Base-by-base conservation (phyloP, 202 grass and related monocot genomes). In the Zizania palustris region DNA sequence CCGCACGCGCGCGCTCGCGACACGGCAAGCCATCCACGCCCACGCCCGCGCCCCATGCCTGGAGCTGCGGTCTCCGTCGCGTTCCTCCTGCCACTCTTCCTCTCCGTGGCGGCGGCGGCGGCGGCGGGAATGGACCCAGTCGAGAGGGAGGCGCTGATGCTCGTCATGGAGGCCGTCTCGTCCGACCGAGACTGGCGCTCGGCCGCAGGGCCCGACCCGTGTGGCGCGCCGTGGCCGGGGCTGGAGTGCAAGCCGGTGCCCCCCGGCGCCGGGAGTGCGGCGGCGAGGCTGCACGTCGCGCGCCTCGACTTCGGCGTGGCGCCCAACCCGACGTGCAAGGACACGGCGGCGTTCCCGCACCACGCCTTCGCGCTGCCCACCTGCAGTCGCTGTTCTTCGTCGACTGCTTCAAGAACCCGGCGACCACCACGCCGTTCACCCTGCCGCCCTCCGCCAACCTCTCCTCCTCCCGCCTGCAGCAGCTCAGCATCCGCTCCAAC, bases 111-210 rank as follows among this genome's bases (percentile, higher is more conserved):
- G 51, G 65, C 68, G 15, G 16, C 19, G 67, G 74, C 40, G 4
- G 41, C 49, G 21, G 66, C 61, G 16, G 45, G 73, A 60, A 92
- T 95, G 96, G 89, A 88, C 69, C 60, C 85, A 35, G 62, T 50
- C 2, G 96, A 98, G 89, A 82, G 43, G 33, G 91, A 95, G 77
- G 77, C 87, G 11, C 81, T 95, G 51, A 85, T 93, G 36, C 83
- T 73, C 14, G 87, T 98, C n/a, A 98, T 98, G 96, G 96, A 95
- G 53, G 43, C 91, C 71, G 83, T 98, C 78, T 98, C 96, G 5
- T 85, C 96, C 5, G 96, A 98, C 83, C 87, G 96, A 22, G 96
- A 83, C 74, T 98, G 96, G 96, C 80, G 96, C 36, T 48, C n/a
- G n/a, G n/a, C 76, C 50, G 85, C 83, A 22, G 62, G 83, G 63